These are phyloP conservation scores for Dothistroma septosporum DNA, from an alignment of 2,329 filamentous ascomycete genomes.

Conservation along the genomic window DNA sequence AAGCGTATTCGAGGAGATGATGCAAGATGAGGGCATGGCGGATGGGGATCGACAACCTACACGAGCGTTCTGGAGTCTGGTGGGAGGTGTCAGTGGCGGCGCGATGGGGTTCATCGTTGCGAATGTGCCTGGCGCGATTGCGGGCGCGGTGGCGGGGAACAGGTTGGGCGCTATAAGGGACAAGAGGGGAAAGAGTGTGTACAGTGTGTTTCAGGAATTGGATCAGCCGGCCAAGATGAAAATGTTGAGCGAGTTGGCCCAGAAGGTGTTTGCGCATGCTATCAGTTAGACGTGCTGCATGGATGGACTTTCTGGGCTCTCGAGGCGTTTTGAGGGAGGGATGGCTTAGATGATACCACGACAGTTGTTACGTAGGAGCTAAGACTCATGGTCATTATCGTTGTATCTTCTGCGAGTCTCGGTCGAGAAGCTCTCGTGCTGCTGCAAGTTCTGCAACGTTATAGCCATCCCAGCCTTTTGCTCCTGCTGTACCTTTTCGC, in stretches of 20 bases:
- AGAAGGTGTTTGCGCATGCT: conserved; percentile 78
- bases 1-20: conserved; percentile 56
- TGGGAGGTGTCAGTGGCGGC: conserved; percentile 82
- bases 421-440: conserved; percentile 62
- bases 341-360: conserved; percentile 11
- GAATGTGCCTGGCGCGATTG: conserved; percentile 83
- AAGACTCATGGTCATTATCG: conserved; percentile 24
- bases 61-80: conserved; percentile 76
- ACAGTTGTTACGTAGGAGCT: conserved; percentile 1
- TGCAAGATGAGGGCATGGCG: conserved; percentile 61
- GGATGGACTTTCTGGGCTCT: background rate
- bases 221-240: conserved; percentile 76
- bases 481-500: conserved; percentile 55
- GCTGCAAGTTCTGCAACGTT: conserved; percentile 67
- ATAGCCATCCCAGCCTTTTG: conserved; percentile 69
- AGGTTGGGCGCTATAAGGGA: conserved; percentile 85
- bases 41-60: conserved; percentile 62
- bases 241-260: conserved; percentile 77
- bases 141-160: conserved; percentile 89
- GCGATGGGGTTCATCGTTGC: conserved; percentile 92
- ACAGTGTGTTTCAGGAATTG: conserved; percentile 83
- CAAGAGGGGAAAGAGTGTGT: conserved; percentile 90
- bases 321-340: background rate
- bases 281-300: conserved; percentile 50
- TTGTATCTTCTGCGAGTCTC: conserved; percentile 41